Evolutionary conservation across 2,329 filamentous ascomycete genomes (phyloP).

Genomic region (Endocalyx cinctus): DNA sequence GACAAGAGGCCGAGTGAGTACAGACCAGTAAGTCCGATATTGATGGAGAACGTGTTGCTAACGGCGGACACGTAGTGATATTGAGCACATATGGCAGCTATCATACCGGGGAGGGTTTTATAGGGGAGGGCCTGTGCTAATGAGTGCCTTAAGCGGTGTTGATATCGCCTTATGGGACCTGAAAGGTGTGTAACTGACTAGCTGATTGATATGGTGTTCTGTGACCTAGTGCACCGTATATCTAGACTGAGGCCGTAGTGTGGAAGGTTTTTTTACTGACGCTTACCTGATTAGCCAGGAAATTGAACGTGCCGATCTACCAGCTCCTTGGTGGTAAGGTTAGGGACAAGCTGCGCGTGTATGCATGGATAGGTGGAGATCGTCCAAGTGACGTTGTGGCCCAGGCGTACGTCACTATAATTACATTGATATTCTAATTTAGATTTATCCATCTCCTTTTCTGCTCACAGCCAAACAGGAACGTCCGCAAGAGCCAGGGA

Average conservation of each 20-base stretch:
- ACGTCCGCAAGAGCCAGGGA: conserved; percentile 51
- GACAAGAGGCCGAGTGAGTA: conserved; percentile 63
- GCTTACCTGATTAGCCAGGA: conserved; percentile 31
- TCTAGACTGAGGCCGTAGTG: too few species aligned
- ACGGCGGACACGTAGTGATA: conserved; percentile 47
- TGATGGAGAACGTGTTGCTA: background rate
- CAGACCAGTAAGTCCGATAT: too few species aligned
- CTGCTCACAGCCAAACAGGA: conserved; percentile 62
- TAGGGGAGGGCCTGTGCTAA: conserved; percentile 68
- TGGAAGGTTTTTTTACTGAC: too few species aligned
- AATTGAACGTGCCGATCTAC: conserved; percentile 59
- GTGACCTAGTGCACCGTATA: too few species aligned
- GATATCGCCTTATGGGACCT: conserved; percentile 75
- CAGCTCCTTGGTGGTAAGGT: conserved; percentile 69
- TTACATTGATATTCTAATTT: conserved; percentile 41
- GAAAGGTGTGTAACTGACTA: conserved; percentile 39
- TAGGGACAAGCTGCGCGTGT: conserved; percentile 61
- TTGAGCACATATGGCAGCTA: conserved; percentile 73
- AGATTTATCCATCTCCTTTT: background rate
- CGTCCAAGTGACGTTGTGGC: conserved; percentile 58
- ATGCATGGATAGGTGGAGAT: conserved; percentile 72
- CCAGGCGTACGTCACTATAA: conserved; percentile 55
- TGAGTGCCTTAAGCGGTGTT: conserved; percentile 69
- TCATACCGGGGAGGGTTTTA: conserved; percentile 67
- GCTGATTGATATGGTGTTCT: too few species aligned